Conservation (phyloP, 805 yeast species). For the Candida suzukii region DNA sequence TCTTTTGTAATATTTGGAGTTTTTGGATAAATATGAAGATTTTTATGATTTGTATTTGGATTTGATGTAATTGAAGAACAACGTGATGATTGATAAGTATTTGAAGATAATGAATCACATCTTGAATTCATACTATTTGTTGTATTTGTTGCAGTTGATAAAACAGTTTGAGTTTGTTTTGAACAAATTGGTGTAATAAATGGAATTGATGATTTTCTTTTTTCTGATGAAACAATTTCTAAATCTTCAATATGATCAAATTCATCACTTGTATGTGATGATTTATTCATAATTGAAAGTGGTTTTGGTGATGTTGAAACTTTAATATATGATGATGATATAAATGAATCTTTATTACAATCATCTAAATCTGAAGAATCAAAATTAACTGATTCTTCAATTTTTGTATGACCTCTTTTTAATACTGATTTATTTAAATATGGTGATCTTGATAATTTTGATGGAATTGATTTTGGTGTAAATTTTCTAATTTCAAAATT, state of each 20-base stretch:
- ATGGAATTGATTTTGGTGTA: background rate
- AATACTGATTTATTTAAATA: background rate
- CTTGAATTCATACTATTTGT: constrained; percentile 8
- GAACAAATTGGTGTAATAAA: constrained; percentile 3
- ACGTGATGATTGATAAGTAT: background rate
- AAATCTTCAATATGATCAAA: constrained; percentile 3
- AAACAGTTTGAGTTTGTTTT: constrained; percentile 1
- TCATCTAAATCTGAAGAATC: background rate
- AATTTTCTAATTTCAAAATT: background rate
- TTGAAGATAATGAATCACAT: constrained; percentile 13
- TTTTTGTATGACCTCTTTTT: background rate
- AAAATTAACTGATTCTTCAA: background rate
- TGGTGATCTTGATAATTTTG: background rate
- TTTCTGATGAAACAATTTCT: constrained; percentile 6
- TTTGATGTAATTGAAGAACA: background rate
- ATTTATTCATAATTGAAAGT: constrained; percentile 1
- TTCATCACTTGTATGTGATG: too few species aligned
- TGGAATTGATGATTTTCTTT: constrained; percentile 3
- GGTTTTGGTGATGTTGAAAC: background rate
- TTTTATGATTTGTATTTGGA: constrained; percentile 3
- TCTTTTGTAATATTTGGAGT: background rate
- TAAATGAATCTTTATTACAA: too few species aligned
- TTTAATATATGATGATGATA: too few species aligned
- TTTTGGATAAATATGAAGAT: background rate
- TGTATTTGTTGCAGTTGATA: constrained; percentile 5